A percentile compares a stretch with the other conserved stretches of the same genome.
phyloP scores from a whole-genome alignment of 106 monocot genomes.

The Amphibolis antarctica region DNA sequence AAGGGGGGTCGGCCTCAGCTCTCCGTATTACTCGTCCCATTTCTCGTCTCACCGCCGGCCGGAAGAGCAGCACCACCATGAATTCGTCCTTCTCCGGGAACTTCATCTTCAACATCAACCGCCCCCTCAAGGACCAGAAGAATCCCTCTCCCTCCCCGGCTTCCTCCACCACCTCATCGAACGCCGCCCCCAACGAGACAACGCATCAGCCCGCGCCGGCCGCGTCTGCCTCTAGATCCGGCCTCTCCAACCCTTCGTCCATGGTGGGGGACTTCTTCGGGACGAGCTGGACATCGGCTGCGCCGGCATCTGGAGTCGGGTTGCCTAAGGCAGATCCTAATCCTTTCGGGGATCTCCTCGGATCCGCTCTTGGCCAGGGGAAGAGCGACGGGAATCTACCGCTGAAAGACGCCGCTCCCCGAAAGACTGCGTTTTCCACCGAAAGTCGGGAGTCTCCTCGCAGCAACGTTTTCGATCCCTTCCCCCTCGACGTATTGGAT shows the following conservation, averaged over 20 bases:
- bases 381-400: slow-evolving; percentile 36
- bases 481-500: too few species aligned
- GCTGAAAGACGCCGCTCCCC: slow-evolving; percentile 21
- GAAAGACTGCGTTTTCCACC: too few species aligned
- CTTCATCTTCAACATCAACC: neutral
- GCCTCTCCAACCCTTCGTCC: slow-evolving; percentile 11
- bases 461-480: too few species aligned
- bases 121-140: slow-evolving; percentile 53
- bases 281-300: slow-evolving; percentile 53
- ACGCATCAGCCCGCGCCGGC: slow-evolving; percentile 37
- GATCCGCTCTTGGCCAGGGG: slow-evolving; percentile 53
- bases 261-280: slow-evolving; percentile 95
- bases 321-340: slow-evolving; percentile 45
- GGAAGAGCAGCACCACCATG: neutral
- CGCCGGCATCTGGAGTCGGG: slow-evolving; percentile 30
- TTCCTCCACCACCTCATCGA: slow-evolving; percentile 17
- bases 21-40: too few species aligned
- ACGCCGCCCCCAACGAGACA: slow-evolving; percentile 24
- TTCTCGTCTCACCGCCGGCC: too few species aligned
- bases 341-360: slow-evolving; percentile 84
- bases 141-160: slow-evolving; percentile 7
- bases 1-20: too few species aligned
- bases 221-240: slow-evolving; percentile 14
- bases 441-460: too few species aligned
- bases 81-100: slow-evolving; percentile 9